Percentiles rank a stretch among this genome's conserved stretches.
phyloP scores from a whole-genome alignment of 345 rosid genomes.

The Eucalyptus melliodora region DNA sequence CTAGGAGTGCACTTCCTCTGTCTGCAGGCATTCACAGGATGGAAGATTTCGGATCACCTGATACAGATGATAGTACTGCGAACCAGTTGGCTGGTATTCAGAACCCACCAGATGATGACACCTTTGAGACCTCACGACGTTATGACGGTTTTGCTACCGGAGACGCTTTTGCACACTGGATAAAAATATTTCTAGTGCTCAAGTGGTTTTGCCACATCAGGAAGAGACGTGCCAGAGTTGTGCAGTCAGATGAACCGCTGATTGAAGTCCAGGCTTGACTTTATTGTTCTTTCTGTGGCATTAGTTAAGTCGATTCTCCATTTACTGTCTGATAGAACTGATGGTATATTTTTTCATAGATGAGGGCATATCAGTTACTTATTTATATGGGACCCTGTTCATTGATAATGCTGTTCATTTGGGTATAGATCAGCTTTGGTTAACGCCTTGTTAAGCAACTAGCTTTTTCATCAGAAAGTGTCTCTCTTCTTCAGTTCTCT shows the following conservation, averaged over 20 bases:
- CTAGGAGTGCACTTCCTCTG: no score
- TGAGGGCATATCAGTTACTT: background rate
- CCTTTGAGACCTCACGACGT: no score
- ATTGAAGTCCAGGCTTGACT: background rate
- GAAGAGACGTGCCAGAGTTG: background rate
- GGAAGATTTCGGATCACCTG: background rate
- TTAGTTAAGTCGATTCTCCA: background rate
- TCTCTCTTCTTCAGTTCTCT: background rate
- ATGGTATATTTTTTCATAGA: no score
- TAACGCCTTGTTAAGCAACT: no score
- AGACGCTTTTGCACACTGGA: background rate
- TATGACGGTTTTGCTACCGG: no score
- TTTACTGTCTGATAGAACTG: rapidly evolving
- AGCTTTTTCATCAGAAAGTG: background rate
- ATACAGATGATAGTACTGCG: no score
- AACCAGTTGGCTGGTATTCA: background rate
- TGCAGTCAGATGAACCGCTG: background rate
- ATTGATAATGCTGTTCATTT: no score
- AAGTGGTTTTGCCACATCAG: background rate
- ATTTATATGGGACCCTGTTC: no score
- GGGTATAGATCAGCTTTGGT: no score
- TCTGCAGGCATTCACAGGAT: no score
- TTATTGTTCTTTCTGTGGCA: no score
- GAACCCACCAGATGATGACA: no score
- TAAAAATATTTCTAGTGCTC: rapidly evolving